Evolutionary conservation across 169 alveolate genomes (phyloP), one percentile per base, ranked within the genome.

Genomic region (Plasmodium knowlesi): DNA sequence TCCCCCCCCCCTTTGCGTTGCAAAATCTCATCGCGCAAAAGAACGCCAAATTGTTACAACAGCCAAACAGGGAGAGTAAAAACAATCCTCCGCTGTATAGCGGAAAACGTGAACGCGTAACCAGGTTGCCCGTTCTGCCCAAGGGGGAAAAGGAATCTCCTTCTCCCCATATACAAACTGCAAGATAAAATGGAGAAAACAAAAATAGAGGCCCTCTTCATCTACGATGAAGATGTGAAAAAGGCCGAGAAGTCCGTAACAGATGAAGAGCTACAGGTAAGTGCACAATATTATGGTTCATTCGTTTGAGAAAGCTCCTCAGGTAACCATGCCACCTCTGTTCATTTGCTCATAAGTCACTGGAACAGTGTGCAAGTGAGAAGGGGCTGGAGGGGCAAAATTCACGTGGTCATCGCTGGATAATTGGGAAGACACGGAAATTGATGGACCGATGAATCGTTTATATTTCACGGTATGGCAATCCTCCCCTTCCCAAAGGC

Each of bases 201-300:
- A 30, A 76, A 80, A 79, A 61, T 88, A 3, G 94, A 88, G 25
- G 88, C 94, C 14, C 30, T 88, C 19, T 88, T 88, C 30, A 88
- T 88, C 46, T 88, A 88, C 73, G 94, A 88, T 61, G 90, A 78
- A 50, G 94, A 88, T 50, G 34, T 88, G 46, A 57, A 76, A 43
- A 88, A 88, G 61, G 43, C 34, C 71, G 89, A 88, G 53, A 88
- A 88, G 39, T 34, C 83, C 2, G 53, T 88, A 25, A 88, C 89
- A 12, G 94, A 88, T 88, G 94, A 88, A 50, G 83, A 88, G 50
- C 25, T 88, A 54, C 94, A 88, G 43, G 93, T 86, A 57, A 46
- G 57, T 10, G 57, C 57, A 46, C 57, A 46, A 2, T 46, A 1
- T 10, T 46, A 46, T 46, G 19, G 57, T 10, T 46, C 6, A 46